A percentile compares a stretch with the other conserved stretches of the same genome.
phyloP scores from a whole-genome alignment of 805 yeast species.

The Sugiyamaella mastotermitis region DNA sequence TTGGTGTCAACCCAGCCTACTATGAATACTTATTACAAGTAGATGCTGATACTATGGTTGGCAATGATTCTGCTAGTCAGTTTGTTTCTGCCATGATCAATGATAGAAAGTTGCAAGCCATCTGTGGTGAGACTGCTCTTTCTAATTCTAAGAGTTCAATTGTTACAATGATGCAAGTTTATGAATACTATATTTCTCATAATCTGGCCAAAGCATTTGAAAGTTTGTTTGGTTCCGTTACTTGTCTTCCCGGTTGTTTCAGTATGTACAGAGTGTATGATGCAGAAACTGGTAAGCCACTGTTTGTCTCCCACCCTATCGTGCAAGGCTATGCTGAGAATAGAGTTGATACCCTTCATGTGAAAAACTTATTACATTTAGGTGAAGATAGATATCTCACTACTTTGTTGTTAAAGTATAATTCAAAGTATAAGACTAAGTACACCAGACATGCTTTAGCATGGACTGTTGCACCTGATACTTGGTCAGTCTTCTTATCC shows the following conservation, averaged over 20 bases:
- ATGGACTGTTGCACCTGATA: constrained; percentile 54
- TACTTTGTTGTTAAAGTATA: constrained; percentile 49
- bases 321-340: constrained; percentile 52
- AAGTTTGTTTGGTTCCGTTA: constrained; percentile 55
- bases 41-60: constrained; percentile 59
- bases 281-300: constrained; percentile 51
- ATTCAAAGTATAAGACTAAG: constrained; percentile 50
- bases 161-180: constrained; percentile 57
- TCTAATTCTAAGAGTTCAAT: constrained; percentile 46
- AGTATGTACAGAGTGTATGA: constrained; percentile 50
- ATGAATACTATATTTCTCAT: constrained; percentile 59
- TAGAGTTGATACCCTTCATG: constrained; percentile 51
- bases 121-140: constrained; percentile 58
- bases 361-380: constrained; percentile 52
- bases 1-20: constrained; percentile 52
- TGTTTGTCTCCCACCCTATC: constrained; percentile 54
- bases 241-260: constrained; percentile 65
- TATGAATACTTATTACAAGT: constrained; percentile 52
- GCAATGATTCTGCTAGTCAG: constrained; percentile 48
- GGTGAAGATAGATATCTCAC: constrained; percentile 60
- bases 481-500: constrained; percentile 50
- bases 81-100: constrained; percentile 51
- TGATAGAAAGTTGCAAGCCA: constrained; percentile 50
- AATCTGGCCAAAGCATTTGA: constrained; percentile 60
- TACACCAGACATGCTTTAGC: constrained; percentile 55